Conservation (phyloP, 2,329 filamentous ascomycete genomes). For the Paraphaeosphaeria minitans region DNA sequence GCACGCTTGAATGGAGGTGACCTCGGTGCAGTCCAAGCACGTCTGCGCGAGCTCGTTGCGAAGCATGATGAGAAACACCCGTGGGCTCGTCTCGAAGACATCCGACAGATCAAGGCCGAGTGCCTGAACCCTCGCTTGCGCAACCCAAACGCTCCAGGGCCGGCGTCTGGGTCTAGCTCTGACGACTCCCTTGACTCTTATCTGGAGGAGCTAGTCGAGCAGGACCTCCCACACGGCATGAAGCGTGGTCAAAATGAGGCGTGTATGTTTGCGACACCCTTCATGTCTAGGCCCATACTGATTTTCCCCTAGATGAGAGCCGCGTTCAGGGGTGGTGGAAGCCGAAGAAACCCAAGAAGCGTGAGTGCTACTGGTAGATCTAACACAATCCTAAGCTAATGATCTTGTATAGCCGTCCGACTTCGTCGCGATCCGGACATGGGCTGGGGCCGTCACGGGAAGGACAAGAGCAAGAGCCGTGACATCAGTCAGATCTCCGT, state of each 20-base stretch:
- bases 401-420: constrained; percentile 9
- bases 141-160: constrained; percentile 9
- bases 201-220: constrained; percentile 37
- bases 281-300: neutral
- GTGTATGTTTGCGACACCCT: constrained; percentile 10
- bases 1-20: constrained; percentile 35
- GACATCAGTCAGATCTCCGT: constrained; percentile 15
- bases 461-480: constrained; percentile 19
- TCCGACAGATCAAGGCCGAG: constrained; percentile 37
- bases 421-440: constrained; percentile 35
- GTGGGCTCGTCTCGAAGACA: constrained; percentile 37
- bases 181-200: constrained; percentile 34
- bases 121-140: constrained; percentile 31
- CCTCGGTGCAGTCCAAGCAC: constrained; percentile 31
- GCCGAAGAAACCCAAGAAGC: constrained; percentile 30
- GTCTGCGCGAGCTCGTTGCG: constrained; percentile 32
- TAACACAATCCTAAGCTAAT: neutral
- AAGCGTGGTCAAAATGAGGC: constrained; percentile 32
- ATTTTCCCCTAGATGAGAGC: constrained; percentile 23
- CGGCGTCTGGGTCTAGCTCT: constrained; percentile 20
- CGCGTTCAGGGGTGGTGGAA: constrained; percentile 28
- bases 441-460: constrained; percentile 33
- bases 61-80: constrained; percentile 36
- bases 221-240: constrained; percentile 24
- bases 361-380: neutral